Evolutionary conservation across 2,329 filamentous ascomycete genomes (phyloP).

Genomic region (Fusarium fracticaudum): DNA sequence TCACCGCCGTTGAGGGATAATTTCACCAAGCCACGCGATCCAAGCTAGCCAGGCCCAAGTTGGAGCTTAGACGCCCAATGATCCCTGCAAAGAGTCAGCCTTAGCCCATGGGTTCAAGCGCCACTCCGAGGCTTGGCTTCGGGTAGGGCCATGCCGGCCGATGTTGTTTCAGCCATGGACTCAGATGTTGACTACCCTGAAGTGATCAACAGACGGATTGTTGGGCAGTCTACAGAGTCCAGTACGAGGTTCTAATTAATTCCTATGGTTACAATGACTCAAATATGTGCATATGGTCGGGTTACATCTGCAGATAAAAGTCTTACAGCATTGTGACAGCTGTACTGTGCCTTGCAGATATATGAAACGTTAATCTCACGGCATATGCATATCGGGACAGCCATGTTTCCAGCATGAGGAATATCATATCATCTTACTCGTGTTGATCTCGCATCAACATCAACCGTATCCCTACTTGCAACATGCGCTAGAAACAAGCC

Average conservation of each 20-base stretch:
- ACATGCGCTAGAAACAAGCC: not conserved
- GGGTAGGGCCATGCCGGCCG: conserved; percentile 13
- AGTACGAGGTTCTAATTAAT: not conserved
- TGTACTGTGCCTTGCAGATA: no score
- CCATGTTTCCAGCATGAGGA: not conserved
- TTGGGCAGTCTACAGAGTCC: not conserved
- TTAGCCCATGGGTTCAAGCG: not conserved
- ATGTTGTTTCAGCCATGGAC: not conserved
- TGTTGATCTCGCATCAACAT: not conserved
- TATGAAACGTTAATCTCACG: not conserved
- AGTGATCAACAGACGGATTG: not conserved
- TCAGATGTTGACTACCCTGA: not conserved
- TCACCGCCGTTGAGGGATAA: not conserved
- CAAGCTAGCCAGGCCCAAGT: not conserved
- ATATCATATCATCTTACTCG: not conserved
- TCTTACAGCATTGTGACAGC: not conserved
- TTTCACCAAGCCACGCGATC: not conserved
- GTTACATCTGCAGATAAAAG: not conserved
- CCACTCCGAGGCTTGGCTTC: conserved; percentile 8
- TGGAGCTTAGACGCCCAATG: not conserved
- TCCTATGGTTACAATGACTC: accelerated
- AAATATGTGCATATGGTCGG: accelerated
- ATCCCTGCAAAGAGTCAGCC: not conserved
- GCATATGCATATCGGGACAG: not conserved
- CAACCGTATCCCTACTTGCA: not conserved